A percentile compares a stretch with the other conserved stretches of the same genome.
Evolutionary conservation across 1,139 yeast genomes (phyloP).

Genomic region (Nakaseomyces kungkrabaensis): DNA sequence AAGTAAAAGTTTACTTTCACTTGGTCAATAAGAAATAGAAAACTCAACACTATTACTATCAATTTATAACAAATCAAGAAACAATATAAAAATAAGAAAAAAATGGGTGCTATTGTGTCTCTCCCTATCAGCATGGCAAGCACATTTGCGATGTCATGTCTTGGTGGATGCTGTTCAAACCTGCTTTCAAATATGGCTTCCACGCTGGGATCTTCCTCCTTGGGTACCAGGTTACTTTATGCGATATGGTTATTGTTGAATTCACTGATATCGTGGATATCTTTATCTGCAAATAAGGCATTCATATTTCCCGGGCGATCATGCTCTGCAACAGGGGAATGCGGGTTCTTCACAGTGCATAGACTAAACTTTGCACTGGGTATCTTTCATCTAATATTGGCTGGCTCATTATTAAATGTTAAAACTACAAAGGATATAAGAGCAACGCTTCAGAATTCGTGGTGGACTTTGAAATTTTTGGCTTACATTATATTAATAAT

Average conservation of each 20-base stretch:
- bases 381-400: constrained; percentile 61
- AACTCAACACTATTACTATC: too few species aligned
- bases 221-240: constrained; percentile 72
- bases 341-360: constrained; percentile 92
- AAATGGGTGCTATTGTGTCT: constrained; percentile 81
- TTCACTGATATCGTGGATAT: constrained; percentile 78
- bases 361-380: constrained; percentile 86
- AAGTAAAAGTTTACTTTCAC: too few species aligned
- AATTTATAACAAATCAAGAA: too few species aligned
- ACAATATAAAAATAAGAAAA: background rate
- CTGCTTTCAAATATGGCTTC: constrained; percentile 47
- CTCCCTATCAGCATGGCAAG: constrained; percentile 52
- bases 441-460: constrained; percentile 78
- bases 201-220: constrained; percentile 53
- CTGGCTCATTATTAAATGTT: constrained; percentile 58
- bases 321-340: constrained; percentile 69
- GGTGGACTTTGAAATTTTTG: constrained; percentile 72
- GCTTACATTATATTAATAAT: constrained; percentile 50
- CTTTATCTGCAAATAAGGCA: constrained; percentile 72
- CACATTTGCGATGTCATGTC: constrained; percentile 65
- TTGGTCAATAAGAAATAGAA: too few species aligned
- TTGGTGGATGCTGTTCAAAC: constrained; percentile 78
- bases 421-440: constrained; percentile 72
- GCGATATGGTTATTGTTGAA: constrained; percentile 70
- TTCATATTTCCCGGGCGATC: constrained; percentile 65